Evolutionary conservation across 139 green algal genomes (phyloP), one percentile per base, ranked within the genome.

Genomic region (Raphidocelis subcapitata): DNA sequence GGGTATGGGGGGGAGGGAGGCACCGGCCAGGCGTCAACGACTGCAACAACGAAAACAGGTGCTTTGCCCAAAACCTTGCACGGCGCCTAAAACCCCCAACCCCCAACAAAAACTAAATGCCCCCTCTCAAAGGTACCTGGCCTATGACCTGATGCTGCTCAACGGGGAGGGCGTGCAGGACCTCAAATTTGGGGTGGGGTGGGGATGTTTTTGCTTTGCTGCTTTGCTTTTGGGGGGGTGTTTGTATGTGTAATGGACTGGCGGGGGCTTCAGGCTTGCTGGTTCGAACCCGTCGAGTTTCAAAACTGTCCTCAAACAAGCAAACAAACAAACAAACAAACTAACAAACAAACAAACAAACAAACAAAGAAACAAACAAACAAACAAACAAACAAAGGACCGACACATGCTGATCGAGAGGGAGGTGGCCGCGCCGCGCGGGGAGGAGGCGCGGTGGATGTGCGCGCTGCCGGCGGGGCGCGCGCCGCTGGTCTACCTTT

Each of bases 111-210:
- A n/a, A n/a, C n/a, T n/a, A n/a, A n/a, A n/a, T n/a, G n/a, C n/a
- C 8, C 12, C 41, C 41, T 12, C 41, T 12, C 41, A 49, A 49
- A 81, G 88, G 24, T 96, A 89, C 78, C 80, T 97, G 49, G 86
- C 91, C 28, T 99, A 99, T 66, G 95, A 99, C 77, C 37, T 92
- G 18, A 92, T 97, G 80, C 73, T 86, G 64, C 68, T 97, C 24
- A 86, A 89, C 60, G 75, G 81, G 2, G 64, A 79, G 21, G 51
- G 62, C 3, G 35, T 96, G 2, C 54, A 81, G 5, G 55, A 80
- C 18, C 63, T 81, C 33, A 74, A 78, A 24, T 96, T 86, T 70
- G 86, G 89, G 83, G 84, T 91, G 79, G 0, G 67, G 57, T 59
- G 41, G 67, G n/a, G n/a, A n/a, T n/a, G 41, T 49, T 49, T 20